Conservation (phyloP, 352 stramenopile genomes). For the Blastocystis sp. region DNA sequence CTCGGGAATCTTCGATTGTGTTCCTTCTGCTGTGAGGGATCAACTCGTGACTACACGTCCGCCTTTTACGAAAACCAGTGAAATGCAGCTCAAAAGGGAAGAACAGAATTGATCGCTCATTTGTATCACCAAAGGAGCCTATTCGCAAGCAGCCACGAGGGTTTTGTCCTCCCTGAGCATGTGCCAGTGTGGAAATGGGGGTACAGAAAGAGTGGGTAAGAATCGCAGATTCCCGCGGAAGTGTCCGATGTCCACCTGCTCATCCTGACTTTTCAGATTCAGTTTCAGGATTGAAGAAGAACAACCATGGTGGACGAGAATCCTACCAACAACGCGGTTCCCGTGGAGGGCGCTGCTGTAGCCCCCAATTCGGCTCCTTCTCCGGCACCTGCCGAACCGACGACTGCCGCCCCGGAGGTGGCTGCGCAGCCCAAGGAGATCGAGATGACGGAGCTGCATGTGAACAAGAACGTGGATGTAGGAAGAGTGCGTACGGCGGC, state of each 20-base stretch:
- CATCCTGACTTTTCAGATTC: neutral
- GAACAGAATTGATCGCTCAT: too few relatives aligned
- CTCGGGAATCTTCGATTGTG: too few relatives aligned
- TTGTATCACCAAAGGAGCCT: too few relatives aligned
- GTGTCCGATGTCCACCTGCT: neutral
- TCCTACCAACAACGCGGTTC: neutral
- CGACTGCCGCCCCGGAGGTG: neutral
- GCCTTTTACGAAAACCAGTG: too few relatives aligned
- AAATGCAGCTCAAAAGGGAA: too few relatives aligned
- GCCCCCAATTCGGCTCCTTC: neutral
- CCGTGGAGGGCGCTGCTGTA: too few relatives aligned
- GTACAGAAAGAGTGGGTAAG: neutral
- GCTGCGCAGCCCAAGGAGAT: neutral
- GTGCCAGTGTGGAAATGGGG: neutral
- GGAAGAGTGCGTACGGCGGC: neutral
- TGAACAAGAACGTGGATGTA: neutral
- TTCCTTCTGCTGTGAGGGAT: too few relatives aligned
- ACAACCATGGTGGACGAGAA: neutral
- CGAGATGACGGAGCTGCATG: constrained; percentile 5
- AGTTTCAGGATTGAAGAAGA: neutral
- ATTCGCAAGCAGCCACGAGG: too few relatives aligned
- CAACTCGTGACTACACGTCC: too few relatives aligned
- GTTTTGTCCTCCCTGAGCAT: neutral
- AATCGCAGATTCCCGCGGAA: neutral
- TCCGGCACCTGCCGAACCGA: neutral